phyloP scores from a whole-genome alignment of 192 early-diverging fungal species.

The Kickxella alabastrina region DNA sequence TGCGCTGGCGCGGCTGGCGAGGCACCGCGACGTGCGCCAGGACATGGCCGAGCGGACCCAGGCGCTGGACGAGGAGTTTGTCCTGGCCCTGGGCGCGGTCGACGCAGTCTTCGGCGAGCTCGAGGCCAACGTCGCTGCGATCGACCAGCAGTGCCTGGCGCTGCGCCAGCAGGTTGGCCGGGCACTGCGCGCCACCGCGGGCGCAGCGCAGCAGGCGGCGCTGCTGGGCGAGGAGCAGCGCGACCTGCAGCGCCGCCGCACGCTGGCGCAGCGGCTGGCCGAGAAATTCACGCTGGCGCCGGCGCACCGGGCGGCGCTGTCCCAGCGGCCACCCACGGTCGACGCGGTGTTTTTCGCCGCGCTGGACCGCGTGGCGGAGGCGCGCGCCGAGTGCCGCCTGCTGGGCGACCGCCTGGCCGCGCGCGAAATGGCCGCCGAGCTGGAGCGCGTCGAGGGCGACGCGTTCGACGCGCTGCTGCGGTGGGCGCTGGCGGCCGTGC shows the following conservation, averaged over 20 bases:
- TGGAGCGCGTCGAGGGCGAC: constrained; percentile 19
- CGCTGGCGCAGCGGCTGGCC: constrained; percentile 13
- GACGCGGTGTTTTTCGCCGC: constrained; percentile 12
- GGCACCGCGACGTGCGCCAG: constrained; percentile 26
- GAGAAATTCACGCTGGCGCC: constrained; percentile 11
- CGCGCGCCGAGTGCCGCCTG: constrained; percentile 22
- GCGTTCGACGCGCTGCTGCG: constrained; percentile 20
- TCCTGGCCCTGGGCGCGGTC: constrained; percentile 17
- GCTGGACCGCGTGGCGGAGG: constrained; percentile 10
- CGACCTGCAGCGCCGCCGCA: constrained; percentile 8
- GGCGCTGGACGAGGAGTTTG: constrained; percentile 31
- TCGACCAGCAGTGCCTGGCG: constrained; percentile 17
- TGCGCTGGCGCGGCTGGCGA: not conserved
- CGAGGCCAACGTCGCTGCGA: constrained; percentile 13
- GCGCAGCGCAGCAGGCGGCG: constrained; percentile 14
- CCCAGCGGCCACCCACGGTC: not conserved
- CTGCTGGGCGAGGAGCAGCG: constrained; percentile 29
- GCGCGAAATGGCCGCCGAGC: constrained; percentile 15
- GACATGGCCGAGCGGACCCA: constrained; percentile 23
- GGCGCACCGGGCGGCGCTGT: constrained; percentile 1
- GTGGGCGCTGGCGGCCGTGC: constrained; percentile 27
- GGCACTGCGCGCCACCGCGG: constrained; percentile 19
- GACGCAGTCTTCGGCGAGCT: constrained; percentile 29
- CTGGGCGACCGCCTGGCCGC: constrained; percentile 19
- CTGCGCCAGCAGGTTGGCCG: constrained; percentile 19